A percentile compares a stretch with the other conserved stretches of the same genome.
Conservation (phyloP, 2,329 filamentous ascomycete genomes). For the Fulvia fulva region DNA sequence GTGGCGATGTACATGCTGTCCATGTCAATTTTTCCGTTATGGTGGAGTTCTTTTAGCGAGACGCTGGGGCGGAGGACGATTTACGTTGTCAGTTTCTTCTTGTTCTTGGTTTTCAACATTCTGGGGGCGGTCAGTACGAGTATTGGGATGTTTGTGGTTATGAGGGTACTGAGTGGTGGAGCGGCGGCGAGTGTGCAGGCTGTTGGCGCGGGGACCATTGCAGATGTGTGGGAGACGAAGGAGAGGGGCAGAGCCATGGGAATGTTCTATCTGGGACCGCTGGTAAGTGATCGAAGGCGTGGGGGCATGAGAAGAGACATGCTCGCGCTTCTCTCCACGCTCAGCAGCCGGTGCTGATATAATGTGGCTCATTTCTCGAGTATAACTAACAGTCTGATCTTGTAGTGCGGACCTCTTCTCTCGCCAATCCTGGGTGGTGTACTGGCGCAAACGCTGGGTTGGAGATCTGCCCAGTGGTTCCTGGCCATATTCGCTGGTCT, state of each 20-base stretch:
- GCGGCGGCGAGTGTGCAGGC: slow-evolving; percentile 77
- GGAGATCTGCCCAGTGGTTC: slow-evolving; percentile 77
- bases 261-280: slow-evolving; percentile 74
- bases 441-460: slow-evolving; percentile 64
- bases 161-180: slow-evolving; percentile 70
- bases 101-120: slow-evolving; percentile 69
- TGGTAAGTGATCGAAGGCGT: too few species aligned
- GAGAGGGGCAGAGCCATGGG: slow-evolving; percentile 78
- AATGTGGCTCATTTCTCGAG: too few species aligned
- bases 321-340: too few species aligned
- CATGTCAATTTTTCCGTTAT: slow-evolving; percentile 77
- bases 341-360: too few species aligned
- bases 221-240: slow-evolving; percentile 71
- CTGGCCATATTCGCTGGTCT: slow-evolving; percentile 65
- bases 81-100: slow-evolving; percentile 68
- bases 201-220: slow-evolving; percentile 77
- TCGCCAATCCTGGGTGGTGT: slow-evolving; percentile 74
- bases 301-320: too few species aligned
- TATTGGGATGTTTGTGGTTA: slow-evolving; percentile 72
- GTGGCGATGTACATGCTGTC: slow-evolving; percentile 77
- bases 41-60: slow-evolving; percentile 83
- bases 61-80: slow-evolving; percentile 67
- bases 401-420: slow-evolving; percentile 67
- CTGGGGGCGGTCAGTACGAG: slow-evolving; percentile 65
- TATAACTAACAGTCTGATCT: too few species aligned